Conservation (phyloP, 192 early-diverging fungal species). For the Coemansia sp. region DNA sequence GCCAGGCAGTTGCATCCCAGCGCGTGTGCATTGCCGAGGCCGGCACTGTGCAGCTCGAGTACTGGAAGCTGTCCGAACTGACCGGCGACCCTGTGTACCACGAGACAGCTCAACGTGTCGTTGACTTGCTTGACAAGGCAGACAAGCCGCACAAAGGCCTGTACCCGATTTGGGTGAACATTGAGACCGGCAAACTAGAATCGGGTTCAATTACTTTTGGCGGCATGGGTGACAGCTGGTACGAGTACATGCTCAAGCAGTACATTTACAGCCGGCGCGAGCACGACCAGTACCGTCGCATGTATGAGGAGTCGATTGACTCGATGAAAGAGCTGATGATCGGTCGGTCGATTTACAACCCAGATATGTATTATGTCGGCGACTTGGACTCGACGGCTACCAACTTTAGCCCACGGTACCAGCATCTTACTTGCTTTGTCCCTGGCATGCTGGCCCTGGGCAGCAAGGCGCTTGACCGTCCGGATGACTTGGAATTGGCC, state of each 20-base stretch:
- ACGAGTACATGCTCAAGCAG: constrained; percentile 58
- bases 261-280: constrained; percentile 39
- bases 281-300: constrained; percentile 48
- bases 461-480: constrained; percentile 53
- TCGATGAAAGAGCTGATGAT: constrained; percentile 52
- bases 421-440: constrained; percentile 65
- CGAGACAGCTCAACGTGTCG: constrained; percentile 55
- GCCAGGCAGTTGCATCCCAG: constrained; percentile 20
- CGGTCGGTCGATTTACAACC: constrained; percentile 36
- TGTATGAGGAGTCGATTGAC: constrained; percentile 55
- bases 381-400: constrained; percentile 46
- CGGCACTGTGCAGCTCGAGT: constrained; percentile 82
- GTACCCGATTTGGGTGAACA: constrained; percentile 61
- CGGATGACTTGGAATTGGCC: constrained; percentile 53
- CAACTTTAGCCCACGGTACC: constrained; percentile 47
- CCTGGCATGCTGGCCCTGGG: constrained; percentile 70
- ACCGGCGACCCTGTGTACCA: constrained; percentile 73
- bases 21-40: constrained; percentile 61
- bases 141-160: constrained; percentile 56
- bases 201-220: constrained; percentile 54
- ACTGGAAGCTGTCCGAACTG: constrained; percentile 75
- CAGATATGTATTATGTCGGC: constrained; percentile 45
- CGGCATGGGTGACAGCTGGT: constrained; percentile 55
- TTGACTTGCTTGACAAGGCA: constrained; percentile 55
- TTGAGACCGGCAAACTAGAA: constrained; percentile 21